Evolutionary conservation across 108 stramenopile genomes (phyloP), one percentile per base, ranked within the genome.

Genomic region (Nitzschia palea): DNA sequence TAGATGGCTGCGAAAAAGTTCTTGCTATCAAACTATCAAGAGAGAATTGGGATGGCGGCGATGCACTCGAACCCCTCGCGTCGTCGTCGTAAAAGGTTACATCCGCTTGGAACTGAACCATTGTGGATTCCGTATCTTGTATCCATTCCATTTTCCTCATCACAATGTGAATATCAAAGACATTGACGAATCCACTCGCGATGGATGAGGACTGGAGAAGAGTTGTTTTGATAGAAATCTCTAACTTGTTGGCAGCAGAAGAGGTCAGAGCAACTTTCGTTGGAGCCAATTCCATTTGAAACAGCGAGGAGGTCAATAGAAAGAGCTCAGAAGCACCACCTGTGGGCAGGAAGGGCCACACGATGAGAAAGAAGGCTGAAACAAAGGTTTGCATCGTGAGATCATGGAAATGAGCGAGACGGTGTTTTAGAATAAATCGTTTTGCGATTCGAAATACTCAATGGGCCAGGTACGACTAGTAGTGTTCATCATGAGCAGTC

Each of bases 1-100:
- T 31, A 31, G 68, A 76, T 17, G 68, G 68, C 30, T 59, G 75
- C 8, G 68, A 76, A 26, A 69, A 76, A 0, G 68, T 69, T 29
- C 47, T 33, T 22, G 52, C 59, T 29, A 76, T 50, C 22, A 68
- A 56, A 51, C 53, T 68, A 44, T 68, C 75, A 12, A 74, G 35
- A 4, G 73, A 37, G 57, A 43, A 67, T 42, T 36, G 50, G 27
- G 73, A 53, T 10, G 58, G 57, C 20, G 10, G 23, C 27, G 31
- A 48, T 28, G 14, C n/a, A 15, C 22, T 22, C 10, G 50, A 50
- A 0, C 15, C 4, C 22, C 2, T 36, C 12, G 12, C 17, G 28
- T 23, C 51, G 18, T 44, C n/a, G 27, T 44, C 12, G 1, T 55
- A 30, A 27, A 74, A 74, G 27, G 0, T 22, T 4, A 45, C 28